Evolutionary conservation across 257 asterid species (phyloP).

Genomic region (Solanum lycopersicoides): DNA sequence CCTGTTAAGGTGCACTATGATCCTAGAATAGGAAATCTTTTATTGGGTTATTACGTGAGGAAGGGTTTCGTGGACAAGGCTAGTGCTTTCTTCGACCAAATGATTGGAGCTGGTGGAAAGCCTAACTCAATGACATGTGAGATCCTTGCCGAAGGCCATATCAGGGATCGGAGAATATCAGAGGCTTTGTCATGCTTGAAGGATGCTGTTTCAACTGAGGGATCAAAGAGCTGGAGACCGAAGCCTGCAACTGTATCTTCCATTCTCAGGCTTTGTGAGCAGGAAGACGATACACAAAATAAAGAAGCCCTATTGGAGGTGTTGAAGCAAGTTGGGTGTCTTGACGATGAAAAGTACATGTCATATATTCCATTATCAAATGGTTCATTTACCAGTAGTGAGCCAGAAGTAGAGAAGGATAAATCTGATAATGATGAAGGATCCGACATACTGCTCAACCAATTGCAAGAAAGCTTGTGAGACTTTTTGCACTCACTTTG

Average conservation of each 20-base stretch:
- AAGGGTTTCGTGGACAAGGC: conserved; percentile 49
- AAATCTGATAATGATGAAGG: conserved; percentile 19
- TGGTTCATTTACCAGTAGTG: conserved; percentile 5
- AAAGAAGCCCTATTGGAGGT: conserved; percentile 44
- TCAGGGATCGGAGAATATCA: conserved; percentile 32
- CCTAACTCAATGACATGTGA: conserved; percentile 84
- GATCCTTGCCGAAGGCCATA: conserved; percentile 64
- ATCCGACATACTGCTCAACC: conserved; percentile 26
- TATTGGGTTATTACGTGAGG: conserved; percentile 51
- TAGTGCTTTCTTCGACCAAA: conserved; percentile 46
- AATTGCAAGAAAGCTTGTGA: conserved; percentile 60
- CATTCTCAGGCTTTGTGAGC: conserved; percentile 46
- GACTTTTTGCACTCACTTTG: not conserved
- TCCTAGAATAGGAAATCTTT: conserved; percentile 66
- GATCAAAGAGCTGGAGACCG: conserved; percentile 72
- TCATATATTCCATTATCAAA: conserved; percentile 22
- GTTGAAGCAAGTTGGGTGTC: conserved; percentile 48
- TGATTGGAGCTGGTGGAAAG: conserved; percentile 58
- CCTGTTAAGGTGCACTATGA: conserved; percentile 45
- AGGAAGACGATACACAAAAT: conserved; percentile 30
- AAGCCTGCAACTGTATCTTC: conserved; percentile 34
- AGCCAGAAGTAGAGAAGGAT: conserved; percentile 4
- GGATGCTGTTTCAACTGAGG: conserved; percentile 46
- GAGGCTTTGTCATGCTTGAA: conserved; percentile 73
- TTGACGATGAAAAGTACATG: conserved; percentile 45